Evolutionary conservation across 2,329 filamentous ascomycete species (phyloP), one percentile per base, ranked within the genome.

Genomic region (Pseudocercospora vitis): DNA sequence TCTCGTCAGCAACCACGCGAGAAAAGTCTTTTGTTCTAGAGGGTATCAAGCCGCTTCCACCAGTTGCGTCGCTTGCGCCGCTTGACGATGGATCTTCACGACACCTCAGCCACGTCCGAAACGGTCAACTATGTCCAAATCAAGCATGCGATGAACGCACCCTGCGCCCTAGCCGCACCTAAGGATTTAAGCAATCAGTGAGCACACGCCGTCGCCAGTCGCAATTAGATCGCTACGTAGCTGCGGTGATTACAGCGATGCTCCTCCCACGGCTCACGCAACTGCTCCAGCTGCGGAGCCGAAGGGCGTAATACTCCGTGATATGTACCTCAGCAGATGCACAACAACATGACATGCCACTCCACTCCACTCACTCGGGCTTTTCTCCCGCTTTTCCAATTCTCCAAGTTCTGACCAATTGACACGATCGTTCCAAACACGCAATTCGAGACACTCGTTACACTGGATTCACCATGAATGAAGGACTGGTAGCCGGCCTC

Each of bases 401-500:
- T 45, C 21, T 18, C 9, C 14, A 45, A 14, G 29, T 28, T 16
- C 40, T 19, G 21, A 26, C 21, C 40, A 7, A 40, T 19, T 40
- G 37, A 28, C 42, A 31, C 42, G 24, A 8, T 29, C 24, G 14
- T 5, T 45, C 42, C n/a, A 45, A 31, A 45, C 42, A 45, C 42
- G 18, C 42, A 45, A 29, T 45, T 14, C 42, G 8, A 3, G 11
- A 31, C 12, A 26, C 7, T 45, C 12, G 39, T 14, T 44, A 44
- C 39, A 24, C 23, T 28, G 24, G 31, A 23, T 12, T 19, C 42
- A 31, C 23, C 42, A 52, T 52, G 49, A 28, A 42, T 46, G 23
- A 39, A 31, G 40, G 49, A 14, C 18, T 46, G 26, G 49, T 52
- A 21, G 39, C 37, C 21, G 49, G 49, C 7, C 40, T 52, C 3